A percentile compares a stretch with the other conserved stretches of the same genome.
phyloP scores from a whole-genome alignment of 139 green algal genomes.

The Coelastrella sp. region DNA sequence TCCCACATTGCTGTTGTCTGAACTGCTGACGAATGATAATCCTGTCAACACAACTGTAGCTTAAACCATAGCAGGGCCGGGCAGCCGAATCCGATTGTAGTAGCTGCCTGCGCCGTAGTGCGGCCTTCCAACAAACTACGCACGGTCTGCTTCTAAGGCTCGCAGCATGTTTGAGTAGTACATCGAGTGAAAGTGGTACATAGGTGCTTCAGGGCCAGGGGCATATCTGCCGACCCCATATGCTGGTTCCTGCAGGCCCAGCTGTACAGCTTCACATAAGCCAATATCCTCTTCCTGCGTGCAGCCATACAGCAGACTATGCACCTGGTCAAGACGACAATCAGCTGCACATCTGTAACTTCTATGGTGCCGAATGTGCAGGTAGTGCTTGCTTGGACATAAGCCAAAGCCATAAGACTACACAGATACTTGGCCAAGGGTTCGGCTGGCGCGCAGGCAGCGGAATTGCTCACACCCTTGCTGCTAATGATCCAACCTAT shows the following conservation, averaged over 20 bases:
- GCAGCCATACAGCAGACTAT: no score
- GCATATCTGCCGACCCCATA: conserved; percentile 71
- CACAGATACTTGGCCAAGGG: no score
- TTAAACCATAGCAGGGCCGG: not conserved
- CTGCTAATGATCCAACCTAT: no score
- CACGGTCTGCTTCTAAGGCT: no score
- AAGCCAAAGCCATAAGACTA: no score
- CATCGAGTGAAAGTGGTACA: conserved; percentile 71
- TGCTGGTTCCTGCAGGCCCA: conserved; percentile 53
- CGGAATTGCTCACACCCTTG: no score
- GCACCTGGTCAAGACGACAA: no score
- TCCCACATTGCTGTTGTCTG: no score
- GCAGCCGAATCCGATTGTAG: not conserved
- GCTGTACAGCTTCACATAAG: conserved; percentile 73
- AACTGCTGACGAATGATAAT: no score
- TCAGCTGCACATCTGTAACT: not conserved
- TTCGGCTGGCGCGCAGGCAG: no score
- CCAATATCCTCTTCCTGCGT: conserved; percentile 61
- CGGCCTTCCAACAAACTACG: not conserved
- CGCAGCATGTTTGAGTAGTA: conserved; percentile 37
- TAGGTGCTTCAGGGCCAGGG: conserved; percentile 63
- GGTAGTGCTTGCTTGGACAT: no score
- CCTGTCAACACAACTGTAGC: not conserved
- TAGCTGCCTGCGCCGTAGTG: not conserved
- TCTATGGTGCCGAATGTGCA: not conserved